Evolutionary conservation across 768 basidiomycete species (phyloP).

Genomic region (Xerocomellus chrysenteron): DNA sequence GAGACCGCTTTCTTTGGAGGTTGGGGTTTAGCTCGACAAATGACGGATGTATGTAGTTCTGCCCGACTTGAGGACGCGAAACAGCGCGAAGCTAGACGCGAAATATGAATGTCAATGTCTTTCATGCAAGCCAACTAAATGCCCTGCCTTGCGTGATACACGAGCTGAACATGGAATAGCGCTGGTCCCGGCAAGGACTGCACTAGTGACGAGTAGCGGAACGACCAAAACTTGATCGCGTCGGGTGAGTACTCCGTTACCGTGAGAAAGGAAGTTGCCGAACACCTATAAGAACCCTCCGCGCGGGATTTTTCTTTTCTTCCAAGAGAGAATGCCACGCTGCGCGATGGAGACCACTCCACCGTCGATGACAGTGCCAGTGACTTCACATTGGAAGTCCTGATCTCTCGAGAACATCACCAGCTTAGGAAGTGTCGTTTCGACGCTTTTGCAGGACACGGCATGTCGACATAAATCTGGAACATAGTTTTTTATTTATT

Average conservation of each 20-base stretch:
- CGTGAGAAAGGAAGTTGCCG: conserved; percentile 40
- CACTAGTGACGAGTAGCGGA: not conserved
- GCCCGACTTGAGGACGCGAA: conserved; percentile 42
- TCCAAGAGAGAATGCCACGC: conserved; percentile 61
- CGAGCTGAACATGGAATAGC: conserved; percentile 28
- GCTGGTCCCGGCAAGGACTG: not conserved
- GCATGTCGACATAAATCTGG: conserved; percentile 64
- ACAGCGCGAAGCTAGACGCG: conserved; percentile 34
- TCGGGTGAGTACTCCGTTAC: not conserved
- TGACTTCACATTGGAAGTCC: conserved; percentile 49
- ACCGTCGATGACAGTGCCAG: conserved; percentile 69
- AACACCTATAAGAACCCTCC: conserved; percentile 22
- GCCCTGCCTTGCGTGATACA: conserved; percentile 22
- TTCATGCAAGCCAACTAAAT: not conserved
- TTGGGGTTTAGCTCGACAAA: conserved; percentile 38
- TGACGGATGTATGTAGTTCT: conserved; percentile 50
- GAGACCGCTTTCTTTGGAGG: conserved; percentile 41
- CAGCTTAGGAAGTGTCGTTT: conserved; percentile 70
- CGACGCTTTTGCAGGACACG: conserved; percentile 49
- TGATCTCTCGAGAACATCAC: conserved; percentile 53
- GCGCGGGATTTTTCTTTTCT: not conserved
- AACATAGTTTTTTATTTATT: conserved; percentile 36
- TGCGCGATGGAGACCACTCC: conserved; percentile 50
- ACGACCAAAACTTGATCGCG: conserved; percentile 1
- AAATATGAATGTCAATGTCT: not conserved